phyloP scores from a whole-genome alignment of 208 protist genomes.

The Trypanosoma theileri region DNA sequence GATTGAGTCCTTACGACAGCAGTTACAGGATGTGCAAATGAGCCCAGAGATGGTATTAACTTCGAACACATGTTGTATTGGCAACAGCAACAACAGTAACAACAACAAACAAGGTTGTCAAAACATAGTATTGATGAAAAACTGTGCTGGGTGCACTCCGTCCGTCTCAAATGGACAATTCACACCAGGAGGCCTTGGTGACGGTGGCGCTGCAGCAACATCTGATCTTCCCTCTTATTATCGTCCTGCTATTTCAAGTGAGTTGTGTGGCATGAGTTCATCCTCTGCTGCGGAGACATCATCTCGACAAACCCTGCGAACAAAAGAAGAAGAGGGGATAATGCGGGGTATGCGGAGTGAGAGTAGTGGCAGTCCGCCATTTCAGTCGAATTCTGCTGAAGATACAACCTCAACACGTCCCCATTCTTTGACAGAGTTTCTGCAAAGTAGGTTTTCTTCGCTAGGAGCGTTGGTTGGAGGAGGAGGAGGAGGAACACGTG shows the following conservation, averaged over 20 bases:
- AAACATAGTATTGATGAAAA: not conserved
- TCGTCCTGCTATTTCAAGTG: constrained; percentile 2
- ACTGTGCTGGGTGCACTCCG: not conserved
- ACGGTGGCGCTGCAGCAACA: constrained; percentile 4
- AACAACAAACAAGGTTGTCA: not conserved
- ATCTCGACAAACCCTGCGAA: not conserved
- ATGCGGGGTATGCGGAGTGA: not conserved
- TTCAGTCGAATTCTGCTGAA: not conserved
- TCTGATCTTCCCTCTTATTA: not conserved
- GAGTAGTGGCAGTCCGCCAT: not conserved
- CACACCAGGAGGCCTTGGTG: not conserved
- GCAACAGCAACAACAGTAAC: not conserved
- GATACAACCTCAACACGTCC: constrained; percentile 5
- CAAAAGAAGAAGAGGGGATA: not conserved
- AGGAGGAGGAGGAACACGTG: not conserved
- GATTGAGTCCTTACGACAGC: constrained; percentile 14
- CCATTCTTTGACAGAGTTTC: constrained; percentile 12
- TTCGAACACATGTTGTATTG: not conserved
- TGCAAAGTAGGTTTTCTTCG: constrained; percentile 7
- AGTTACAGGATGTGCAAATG: not conserved
- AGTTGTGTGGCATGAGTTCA: constrained; percentile 7
- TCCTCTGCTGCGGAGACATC: not conserved
- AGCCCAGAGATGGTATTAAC: not conserved
- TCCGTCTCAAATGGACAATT: not conserved
- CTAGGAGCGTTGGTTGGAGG: not conserved